A percentile compares a stretch with the other conserved stretches of the same genome.
Evolutionary conservation across 805 yeast species (phyloP).

Genomic region (Monosporozyma aerobia): DNA sequence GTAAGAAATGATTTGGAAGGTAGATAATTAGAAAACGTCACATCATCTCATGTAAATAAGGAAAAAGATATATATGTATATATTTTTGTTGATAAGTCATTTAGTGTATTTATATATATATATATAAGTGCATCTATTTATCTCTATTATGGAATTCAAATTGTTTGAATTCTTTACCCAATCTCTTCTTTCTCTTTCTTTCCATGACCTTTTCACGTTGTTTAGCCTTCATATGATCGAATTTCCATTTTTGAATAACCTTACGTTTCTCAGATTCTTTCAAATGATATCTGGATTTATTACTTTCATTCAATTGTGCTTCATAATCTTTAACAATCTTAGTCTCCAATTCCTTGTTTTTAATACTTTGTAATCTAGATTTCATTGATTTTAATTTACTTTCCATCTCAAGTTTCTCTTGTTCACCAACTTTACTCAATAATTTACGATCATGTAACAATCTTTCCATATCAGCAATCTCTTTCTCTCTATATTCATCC

Average conservation of each 20-base stretch:
- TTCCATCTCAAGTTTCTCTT: constrained; percentile 46
- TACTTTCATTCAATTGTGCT: constrained; percentile 42
- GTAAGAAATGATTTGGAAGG: neutral
- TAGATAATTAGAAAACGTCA: neutral
- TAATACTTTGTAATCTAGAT: constrained; percentile 58
- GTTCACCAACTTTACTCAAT: constrained; percentile 32
- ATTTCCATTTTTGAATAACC: constrained; percentile 67
- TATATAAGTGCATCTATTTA: neutral
- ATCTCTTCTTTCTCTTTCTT: constrained; percentile 76
- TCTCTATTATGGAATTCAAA: constrained; percentile 31
- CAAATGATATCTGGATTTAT: constrained; percentile 45
- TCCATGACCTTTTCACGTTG: constrained; percentile 79
- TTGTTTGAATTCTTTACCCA: constrained; percentile 67
- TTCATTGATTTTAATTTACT: constrained; percentile 51
- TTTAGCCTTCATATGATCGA: constrained; percentile 58
- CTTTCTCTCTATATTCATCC: constrained; percentile 75
- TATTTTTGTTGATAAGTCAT: neutral
- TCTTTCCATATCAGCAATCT: constrained; percentile 50
- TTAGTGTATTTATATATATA: constrained; percentile 1
- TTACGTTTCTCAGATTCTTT: constrained; percentile 65
- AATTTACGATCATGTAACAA: constrained; percentile 47
- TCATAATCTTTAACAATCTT: constrained; percentile 56
- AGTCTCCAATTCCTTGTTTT: constrained; percentile 65
- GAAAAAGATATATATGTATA: neutral
- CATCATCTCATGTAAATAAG: neutral